phyloP scores from a whole-genome alignment of 2,329 filamentous ascomycete genomes.

The Lasiodiplodia hormozganensis region DNA sequence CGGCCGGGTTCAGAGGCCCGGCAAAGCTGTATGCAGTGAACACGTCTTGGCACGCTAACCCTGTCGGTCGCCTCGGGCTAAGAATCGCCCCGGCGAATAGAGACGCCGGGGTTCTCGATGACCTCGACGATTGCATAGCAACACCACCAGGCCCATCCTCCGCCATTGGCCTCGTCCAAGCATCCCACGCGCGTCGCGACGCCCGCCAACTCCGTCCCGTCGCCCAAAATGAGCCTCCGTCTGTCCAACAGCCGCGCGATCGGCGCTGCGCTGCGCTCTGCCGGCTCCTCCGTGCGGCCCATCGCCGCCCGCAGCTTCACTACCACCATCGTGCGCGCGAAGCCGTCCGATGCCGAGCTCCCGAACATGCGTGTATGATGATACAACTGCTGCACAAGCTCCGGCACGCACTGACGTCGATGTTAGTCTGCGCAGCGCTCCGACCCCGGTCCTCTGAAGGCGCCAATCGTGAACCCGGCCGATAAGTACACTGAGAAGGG shows the following conservation, averaged over 20 bases:
- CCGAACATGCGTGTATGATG: constrained; percentile 55
- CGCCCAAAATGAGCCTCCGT: constrained; percentile 48
- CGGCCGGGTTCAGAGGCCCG: constrained; percentile 24
- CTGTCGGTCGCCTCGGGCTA: neutral
- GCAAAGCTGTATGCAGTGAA: constrained; percentile 16
- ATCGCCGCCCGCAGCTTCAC: constrained; percentile 51
- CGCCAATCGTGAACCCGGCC: constrained; percentile 84
- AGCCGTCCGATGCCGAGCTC: constrained; percentile 52
- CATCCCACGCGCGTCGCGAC: constrained; percentile 37
- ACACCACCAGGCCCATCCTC: neutral
- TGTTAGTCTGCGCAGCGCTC: constrained; percentile 52
- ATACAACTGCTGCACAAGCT: no score
- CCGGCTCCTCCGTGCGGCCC: constrained; percentile 39
- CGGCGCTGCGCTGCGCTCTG: constrained; percentile 45
- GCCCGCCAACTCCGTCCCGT: constrained; percentile 32
- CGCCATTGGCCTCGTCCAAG: constrained; percentile 21
- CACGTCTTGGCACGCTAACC: constrained; percentile 18
- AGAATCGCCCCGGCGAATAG: constrained; percentile 18
- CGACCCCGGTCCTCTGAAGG: constrained; percentile 66
- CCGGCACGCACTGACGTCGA: constrained; percentile 34
- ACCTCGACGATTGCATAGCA: constrained; percentile 26
- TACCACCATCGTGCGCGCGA: constrained; percentile 49
- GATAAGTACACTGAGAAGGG: constrained; percentile 92
- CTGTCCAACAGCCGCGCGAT: constrained; percentile 49
- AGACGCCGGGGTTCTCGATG: constrained; percentile 21